Conservation (phyloP, 345 rosid species). For the Bruguiera sexangula region DNA sequence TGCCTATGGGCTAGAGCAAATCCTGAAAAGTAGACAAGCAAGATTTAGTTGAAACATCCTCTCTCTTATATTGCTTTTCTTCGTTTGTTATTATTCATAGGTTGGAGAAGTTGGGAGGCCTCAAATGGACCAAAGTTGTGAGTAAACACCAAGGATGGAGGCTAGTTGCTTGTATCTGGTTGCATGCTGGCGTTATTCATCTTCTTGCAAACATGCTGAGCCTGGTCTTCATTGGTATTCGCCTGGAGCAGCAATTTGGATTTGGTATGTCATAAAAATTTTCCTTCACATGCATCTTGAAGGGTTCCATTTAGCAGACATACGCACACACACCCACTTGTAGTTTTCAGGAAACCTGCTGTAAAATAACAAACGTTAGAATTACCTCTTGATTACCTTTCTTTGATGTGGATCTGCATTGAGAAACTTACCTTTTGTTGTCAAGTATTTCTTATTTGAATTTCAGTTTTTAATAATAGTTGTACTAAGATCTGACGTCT, state of each 20-base stretch:
- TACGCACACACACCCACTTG: too few relatives aligned
- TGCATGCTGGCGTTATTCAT: conserved; percentile 33
- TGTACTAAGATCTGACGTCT: neutral
- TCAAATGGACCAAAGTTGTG: conserved; percentile 18
- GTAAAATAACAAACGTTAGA: too few relatives aligned
- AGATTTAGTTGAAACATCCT: neutral
- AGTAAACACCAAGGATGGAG: conserved; percentile 29
- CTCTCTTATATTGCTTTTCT: neutral
- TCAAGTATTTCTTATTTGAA: neutral
- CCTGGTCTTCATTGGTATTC: conserved; percentile 27
- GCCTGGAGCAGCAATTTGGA: conserved; percentile 33
- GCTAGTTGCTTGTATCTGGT: conserved; percentile 27
- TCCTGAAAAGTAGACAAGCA: neutral
- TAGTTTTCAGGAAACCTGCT: too few relatives aligned
- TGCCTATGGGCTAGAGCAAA: too few relatives aligned
- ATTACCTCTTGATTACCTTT: too few relatives aligned
- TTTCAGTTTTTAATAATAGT: neutral
- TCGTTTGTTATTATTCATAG: neutral
- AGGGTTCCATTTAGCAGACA: too few relatives aligned
- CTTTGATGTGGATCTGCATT: neutral
- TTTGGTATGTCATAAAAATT: conserved; percentile 18
- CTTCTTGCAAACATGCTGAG: conserved; percentile 28
- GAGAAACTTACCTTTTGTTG: neutral
- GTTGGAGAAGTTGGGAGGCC: conserved; percentile 26
- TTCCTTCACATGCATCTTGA: neutral